Base-by-base conservation (phyloP, 768 basidiomycete genomes). In the Fomitopsis pulvina region DNA sequence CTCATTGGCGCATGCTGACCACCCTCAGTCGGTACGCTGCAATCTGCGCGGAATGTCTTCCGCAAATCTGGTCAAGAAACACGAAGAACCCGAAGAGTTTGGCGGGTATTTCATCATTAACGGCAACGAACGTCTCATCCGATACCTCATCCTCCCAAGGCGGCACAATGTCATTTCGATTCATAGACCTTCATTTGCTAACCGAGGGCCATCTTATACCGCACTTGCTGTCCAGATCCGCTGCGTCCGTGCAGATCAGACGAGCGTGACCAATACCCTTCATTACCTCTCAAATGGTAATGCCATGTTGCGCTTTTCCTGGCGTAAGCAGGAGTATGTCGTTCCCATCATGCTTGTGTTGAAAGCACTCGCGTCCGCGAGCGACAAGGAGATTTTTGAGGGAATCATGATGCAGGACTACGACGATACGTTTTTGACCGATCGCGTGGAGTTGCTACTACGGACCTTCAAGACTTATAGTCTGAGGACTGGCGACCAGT, bases 81-180 rank as follows among this genome's bases (percentile, higher is more conserved):
- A 95, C 63, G 96, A 99, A 75, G 96, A 99, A 61, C 85, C 96
- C 1, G 92, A 96, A 70, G 96, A 98, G 67, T 97, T 97, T 62
- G 96, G 96, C 46, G 96, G 95, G 25, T 98, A 99, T 70, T 99
- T 99, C 64, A 80, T 99, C 63, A 83, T 99, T 67, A 99, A 99
- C 66, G 96, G 96, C 54, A 98, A 97, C 69, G 96, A 99, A 70
- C 92, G 93, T 70, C 81, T 99, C 54, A 94, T 99, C 58, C 92
- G 96, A 55, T 97, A 93, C 70, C 83, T 98, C 63, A 93, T 98
- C 61, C 78, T 99, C 32, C 95, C 94, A 11, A 86, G 96, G 24
- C 80, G 96, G 47, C 92, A 98, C 64, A 92, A 98, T 71, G 92
- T 91, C 60, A 90, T 94, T 56, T 85, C 93, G 43, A 83, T 99